phyloP scores from a whole-genome alignment of 2,329 filamentous ascomycete species.

The Pseudogymnoascus destructans region DNA sequence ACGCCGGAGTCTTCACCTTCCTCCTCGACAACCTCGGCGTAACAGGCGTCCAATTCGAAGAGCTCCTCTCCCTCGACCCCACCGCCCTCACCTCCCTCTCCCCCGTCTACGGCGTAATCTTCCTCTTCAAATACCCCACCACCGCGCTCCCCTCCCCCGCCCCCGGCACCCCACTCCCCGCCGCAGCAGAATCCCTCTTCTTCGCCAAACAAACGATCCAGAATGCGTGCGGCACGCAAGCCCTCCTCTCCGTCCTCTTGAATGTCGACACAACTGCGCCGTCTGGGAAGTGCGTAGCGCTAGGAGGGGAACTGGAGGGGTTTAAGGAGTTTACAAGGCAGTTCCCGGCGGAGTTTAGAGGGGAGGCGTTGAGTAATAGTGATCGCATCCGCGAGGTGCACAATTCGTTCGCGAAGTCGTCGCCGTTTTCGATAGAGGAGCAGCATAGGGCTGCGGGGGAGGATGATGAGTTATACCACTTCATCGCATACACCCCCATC shows the following conservation, averaged over 20 bases:
- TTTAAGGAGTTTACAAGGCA: conserved; percentile 62
- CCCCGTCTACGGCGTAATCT: conserved; percentile 89
- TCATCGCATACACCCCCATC: conserved; percentile 84
- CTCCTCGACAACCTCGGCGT: conserved; percentile 87
- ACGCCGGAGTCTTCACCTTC: conserved; percentile 84
- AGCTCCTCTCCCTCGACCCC: conserved; percentile 79
- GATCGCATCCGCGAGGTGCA: conserved; percentile 47
- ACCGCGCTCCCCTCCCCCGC: conserved; percentile 54
- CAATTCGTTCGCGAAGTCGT: conserved; percentile 62
- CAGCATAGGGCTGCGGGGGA: conserved; percentile 53
- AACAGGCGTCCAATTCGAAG: conserved; percentile 90
- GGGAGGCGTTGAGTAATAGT: conserved; percentile 58
- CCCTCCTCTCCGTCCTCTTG: conserved; percentile 77
- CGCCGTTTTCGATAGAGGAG: conserved; percentile 88
- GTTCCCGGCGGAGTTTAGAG: conserved; percentile 53
- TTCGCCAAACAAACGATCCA: conserved; percentile 97
- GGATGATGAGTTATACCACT: conserved; percentile 92
- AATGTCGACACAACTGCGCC: conserved; percentile 49
- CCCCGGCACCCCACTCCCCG: conserved; percentile 71
- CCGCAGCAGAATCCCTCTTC: conserved; percentile 66
- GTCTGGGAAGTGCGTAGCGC: conserved; percentile 35
- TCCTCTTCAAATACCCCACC: conserved; percentile 93
- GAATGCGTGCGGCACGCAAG: conserved; percentile 95
- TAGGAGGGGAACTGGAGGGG: conserved; percentile 46
- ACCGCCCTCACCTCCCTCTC: conserved; percentile 57